These are phyloP conservation scores for Metarhizium humberi DNA, from an alignment of 2,329 filamentous ascomycete species.

Conservation along the genomic window DNA sequence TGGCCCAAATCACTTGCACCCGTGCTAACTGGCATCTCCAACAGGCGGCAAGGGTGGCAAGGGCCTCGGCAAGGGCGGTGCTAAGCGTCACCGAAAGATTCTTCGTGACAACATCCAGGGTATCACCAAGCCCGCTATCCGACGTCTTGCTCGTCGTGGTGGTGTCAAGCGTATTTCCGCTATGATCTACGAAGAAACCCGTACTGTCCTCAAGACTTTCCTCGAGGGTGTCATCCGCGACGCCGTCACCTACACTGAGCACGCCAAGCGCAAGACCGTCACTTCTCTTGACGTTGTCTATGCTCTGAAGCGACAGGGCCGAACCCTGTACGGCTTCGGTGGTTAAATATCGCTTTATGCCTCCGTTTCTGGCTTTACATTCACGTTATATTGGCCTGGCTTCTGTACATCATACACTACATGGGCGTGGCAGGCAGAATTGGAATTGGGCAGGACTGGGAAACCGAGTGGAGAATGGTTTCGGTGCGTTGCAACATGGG, in stretches of 20 bases:
- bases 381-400: neutral
- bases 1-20: neutral
- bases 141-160: slow-evolving; percentile 96
- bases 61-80: slow-evolving; percentile 95
- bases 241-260: slow-evolving; percentile 70
- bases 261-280: slow-evolving; percentile 75
- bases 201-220: slow-evolving; percentile 70
- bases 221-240: slow-evolving; percentile 69
- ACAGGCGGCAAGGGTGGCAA: slow-evolving; percentile 91
- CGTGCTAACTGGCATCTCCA: slow-evolving; percentile 33
- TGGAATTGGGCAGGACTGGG: neutral
- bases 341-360: slow-evolving; percentile 46
- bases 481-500: slow-evolving; percentile 19
- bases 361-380: neutral
- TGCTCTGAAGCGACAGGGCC: slow-evolving; percentile 59
- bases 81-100: slow-evolving; percentile 99
- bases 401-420: slow-evolving; percentile 5
- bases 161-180: slow-evolving; percentile 99
- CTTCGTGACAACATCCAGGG: slow-evolving; percentile 99
- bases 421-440: neutral
- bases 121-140: slow-evolving; percentile 97
- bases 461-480: neutral
- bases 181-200: slow-evolving; percentile 77
- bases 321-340: slow-evolving; percentile 83
- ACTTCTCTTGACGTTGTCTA: slow-evolving; percentile 61